Percentiles rank a stretch among this genome's conserved stretches.
These are phyloP conservation scores for Dovyalis caffra DNA, from an alignment of 345 rosid genomes.

Conservation along the genomic window DNA sequence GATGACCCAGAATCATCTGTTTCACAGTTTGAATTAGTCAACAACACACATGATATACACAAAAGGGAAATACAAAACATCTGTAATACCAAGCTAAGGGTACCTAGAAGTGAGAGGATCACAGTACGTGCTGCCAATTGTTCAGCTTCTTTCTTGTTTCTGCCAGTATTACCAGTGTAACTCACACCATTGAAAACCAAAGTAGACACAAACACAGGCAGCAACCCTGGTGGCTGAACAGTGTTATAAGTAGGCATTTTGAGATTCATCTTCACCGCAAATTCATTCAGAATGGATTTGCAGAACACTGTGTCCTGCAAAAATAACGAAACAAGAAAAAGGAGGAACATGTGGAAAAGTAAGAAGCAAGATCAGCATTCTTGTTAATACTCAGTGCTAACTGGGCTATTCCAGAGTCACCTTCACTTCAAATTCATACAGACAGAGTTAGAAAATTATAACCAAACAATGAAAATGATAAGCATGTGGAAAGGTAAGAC, in stretches of 20 bases:
- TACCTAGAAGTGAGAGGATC: constrained; percentile 40
- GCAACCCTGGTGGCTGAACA: constrained; percentile 11
- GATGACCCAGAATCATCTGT: constrained; percentile 24
- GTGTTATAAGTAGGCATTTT: constrained; percentile 27
- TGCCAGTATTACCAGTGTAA: constrained; percentile 28
- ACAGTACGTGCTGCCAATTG: constrained; percentile 45
- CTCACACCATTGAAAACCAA: constrained; percentile 29
- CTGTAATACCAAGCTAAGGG: not conserved
- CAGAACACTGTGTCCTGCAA: constrained; percentile 35
- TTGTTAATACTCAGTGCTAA: not conserved
- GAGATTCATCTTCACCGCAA: constrained; percentile 32
- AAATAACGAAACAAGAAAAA: not conserved
- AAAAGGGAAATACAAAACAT: not conserved
- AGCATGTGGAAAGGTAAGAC: not conserved
- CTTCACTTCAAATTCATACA: not conserved
- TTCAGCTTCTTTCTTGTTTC: constrained; percentile 51
- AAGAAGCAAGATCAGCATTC: not conserved
- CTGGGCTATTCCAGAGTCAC: not conserved
- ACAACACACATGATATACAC: not conserved
- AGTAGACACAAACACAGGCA: constrained; percentile 31
- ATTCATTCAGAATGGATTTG: constrained; percentile 49
- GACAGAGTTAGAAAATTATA: not conserved
- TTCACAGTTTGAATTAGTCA: constrained; percentile 8
- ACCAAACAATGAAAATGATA: not conserved
- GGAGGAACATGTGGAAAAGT: too few species aligned